Base-by-base conservation (phyloP, 371 early-diverging fungal species). In the Apophysomyces trapeziformis region DNA sequence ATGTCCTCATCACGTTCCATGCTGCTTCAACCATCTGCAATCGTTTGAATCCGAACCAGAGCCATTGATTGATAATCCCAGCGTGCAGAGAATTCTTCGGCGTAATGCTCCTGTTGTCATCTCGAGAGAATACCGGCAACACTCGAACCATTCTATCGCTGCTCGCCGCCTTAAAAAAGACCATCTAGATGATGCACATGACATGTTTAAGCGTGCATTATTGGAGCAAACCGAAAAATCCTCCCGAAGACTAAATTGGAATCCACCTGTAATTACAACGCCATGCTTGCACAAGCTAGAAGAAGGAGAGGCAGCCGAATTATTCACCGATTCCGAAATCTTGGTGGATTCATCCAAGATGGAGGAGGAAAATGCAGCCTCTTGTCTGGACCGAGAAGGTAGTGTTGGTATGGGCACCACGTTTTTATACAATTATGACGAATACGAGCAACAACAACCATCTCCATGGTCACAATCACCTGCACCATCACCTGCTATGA, bases 391-490 rank as follows among this genome's bases (percentile, higher is more conserved):
- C 60, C 57, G 39, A 59, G 68, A 67, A 58, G 68, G 57, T 65
- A 73, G 58, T 60, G 70, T 58, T 69, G 60, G 21, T 61, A 74
- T 71, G n/a, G 74, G 68, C 9, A 65, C 68, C 9, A 60, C 72
- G 0, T 65, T 73, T 21, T 57, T 78, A 16, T 65, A 69, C 45
- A 74, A 73, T 18, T 80, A 76, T 50, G 80, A 77, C 44, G 83
- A 84, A 61, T 84, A 84, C 46, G 84, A 84, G 54, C 77, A 80
- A 61, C 76, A 77, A 43, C 75, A 83, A 61, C 79, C 84, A 1
- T 81, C 79, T 4, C 82, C 89, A 18, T 88, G 89, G 89, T 87
- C 87, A 13, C 89, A 88, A 64, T 86, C 87, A 2, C 89, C 89
- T 32, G 83, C 85, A 32, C 86, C 87, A 11, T 86, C 87, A 7